Base-by-base conservation (phyloP, 352 stramenopile genomes). In the Phytophthora aleatoria region DNA sequence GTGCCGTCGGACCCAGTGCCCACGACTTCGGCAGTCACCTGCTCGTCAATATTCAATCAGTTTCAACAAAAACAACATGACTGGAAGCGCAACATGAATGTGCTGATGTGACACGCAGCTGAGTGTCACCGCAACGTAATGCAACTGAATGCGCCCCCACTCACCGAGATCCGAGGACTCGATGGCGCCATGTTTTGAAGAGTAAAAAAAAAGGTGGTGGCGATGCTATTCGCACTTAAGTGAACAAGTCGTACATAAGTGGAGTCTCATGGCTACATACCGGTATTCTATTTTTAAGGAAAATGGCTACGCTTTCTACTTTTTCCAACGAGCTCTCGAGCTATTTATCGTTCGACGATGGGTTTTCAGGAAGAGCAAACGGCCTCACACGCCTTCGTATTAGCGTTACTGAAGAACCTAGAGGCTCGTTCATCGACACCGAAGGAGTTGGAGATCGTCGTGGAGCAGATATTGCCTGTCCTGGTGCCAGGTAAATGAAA, bases 1-100 rank as follows among this genome's bases (percentile, higher is more conserved):
- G 81, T 92, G 57, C 83, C 83, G 31, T 92, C 83, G 20, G 69
- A 81, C 13, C 79, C 81, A 27, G 77, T 83, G 51, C 83, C 83
- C 3, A 92, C 62, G 16, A 92, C 77, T 45, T 90, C 79, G 0
- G 73, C 81, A 3, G 69, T 77, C 55, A 90, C 67, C 74, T 89
- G 13, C 0, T 13, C 39, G 56, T 26, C 38, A 57, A 48, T 47
- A 57, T 30, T 3, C 13, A 2, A 33, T 8, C 28, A 61, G 50
- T 64, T 49, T 7, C 12, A 56, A 9, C 36, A 16, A 47, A 28
- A 52, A 45, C 33, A 27, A 15, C 0, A 56, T 43, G 15, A 30
- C 2, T 24, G 39, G n/a, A 56, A 42, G 33, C 13, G 4, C 42
- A 35, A 47, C 11, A 31, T 30, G 3, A 26, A 4, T 20, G 11